Evolutionary conservation across 2,329 filamentous ascomycete species (phyloP).

Genomic region (Elsinoe batatas): DNA sequence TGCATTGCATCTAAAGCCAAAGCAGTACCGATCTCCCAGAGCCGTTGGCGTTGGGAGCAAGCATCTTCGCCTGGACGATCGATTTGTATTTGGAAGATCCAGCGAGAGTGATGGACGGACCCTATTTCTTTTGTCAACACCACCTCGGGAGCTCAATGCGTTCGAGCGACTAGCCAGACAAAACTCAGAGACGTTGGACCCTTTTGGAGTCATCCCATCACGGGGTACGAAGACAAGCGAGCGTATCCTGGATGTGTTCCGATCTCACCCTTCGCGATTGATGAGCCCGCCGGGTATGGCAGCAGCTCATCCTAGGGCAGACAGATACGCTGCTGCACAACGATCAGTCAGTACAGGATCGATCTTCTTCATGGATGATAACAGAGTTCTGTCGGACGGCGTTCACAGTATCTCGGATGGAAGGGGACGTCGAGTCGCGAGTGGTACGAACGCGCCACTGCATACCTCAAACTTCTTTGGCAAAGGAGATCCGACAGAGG

Average conservation of each 20-base stretch:
- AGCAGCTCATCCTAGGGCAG: neutral
- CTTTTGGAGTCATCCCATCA: constrained; percentile 20
- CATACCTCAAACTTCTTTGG: constrained; percentile 46
- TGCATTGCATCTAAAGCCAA: neutral
- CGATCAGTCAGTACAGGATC: neutral
- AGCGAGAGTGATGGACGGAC: neutral
- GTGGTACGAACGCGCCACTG: constrained; percentile 61
- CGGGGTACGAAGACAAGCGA: constrained; percentile 9
- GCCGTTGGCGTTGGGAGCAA: too few relatives aligned
- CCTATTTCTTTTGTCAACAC: neutral
- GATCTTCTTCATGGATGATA: constrained; percentile 2
- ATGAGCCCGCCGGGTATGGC: neutral
- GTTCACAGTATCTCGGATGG: constrained; percentile 45
- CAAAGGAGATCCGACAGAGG: constrained; percentile 37
- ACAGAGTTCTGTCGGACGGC: constrained; percentile 22
- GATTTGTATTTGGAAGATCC: neutral
- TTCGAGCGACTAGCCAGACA: neutral
- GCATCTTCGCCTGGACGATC: neutral
- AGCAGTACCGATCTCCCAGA: neutral
- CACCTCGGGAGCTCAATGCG: neutral
- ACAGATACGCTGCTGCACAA: neutral
- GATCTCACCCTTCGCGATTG: neutral
- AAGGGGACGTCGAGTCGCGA: constrained; percentile 53
- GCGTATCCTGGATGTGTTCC: neutral
- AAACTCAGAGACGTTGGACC: constrained; percentile 16